phyloP scores from a whole-genome alignment of 768 basidiomycete species.

The Rhodotorula toruloides region DNA sequence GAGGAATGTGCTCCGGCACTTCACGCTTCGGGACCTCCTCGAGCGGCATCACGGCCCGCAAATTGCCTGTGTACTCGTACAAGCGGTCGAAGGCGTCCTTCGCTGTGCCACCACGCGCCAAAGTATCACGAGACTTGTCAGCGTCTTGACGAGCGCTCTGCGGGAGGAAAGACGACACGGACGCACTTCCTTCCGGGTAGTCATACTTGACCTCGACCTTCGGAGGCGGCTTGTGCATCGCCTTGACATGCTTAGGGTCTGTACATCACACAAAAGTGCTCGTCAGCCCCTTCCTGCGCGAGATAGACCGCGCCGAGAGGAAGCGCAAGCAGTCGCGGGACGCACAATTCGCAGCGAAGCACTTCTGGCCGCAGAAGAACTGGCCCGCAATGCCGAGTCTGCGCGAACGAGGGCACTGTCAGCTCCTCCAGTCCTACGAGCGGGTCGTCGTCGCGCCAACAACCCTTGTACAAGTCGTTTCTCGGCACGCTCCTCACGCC shows the following conservation, averaged over 20 bases:
- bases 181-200: constrained; percentile 24
- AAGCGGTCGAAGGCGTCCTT: constrained; percentile 21
- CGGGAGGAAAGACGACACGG: neutral
- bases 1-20: constrained; percentile 75
- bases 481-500: no score
- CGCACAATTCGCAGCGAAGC: constrained; percentile 32
- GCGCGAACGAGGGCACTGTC: neutral
- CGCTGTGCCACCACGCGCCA: constrained; percentile 6
- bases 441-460: neutral
- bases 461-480: neutral
- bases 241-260: constrained; percentile 12
- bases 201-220: neutral
- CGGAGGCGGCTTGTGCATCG: constrained; percentile 17
- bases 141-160: neutral
- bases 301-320: neutral
- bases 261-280: neutral
- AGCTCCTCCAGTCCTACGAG: neutral
- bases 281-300: no score
- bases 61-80: constrained; percentile 44
- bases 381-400: constrained; percentile 14
- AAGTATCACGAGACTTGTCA: neutral
- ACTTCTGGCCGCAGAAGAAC: constrained; percentile 27
- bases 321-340: neutral
- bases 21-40: constrained; percentile 66
- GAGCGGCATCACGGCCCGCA: constrained; percentile 47